Percentiles rank a stretch among this genome's conserved stretches.
These are phyloP conservation scores for Phaffomyces antillensis DNA, from an alignment of 805 yeast genomes.

Conservation along the genomic window DNA sequence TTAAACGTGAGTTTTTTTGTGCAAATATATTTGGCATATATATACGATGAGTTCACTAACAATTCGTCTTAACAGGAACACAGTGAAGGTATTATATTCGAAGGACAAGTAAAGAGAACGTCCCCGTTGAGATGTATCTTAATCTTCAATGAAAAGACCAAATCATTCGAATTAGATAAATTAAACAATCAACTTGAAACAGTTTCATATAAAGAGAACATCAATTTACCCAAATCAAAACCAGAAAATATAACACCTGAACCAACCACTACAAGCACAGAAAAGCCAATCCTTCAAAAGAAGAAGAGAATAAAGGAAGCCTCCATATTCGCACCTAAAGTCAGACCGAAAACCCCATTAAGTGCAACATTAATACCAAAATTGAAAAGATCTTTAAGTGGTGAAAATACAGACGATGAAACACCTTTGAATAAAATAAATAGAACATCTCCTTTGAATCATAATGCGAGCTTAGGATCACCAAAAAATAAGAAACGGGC, in stretches of 20 bases:
- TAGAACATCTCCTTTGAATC: too few relatives aligned
- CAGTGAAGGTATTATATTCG: constrained; percentile 8
- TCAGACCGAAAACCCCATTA: constrained; percentile 15
- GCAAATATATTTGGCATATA: background rate
- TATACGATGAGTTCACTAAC: background rate
- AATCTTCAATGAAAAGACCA: constrained; percentile 12
- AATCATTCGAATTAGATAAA: constrained; percentile 13
- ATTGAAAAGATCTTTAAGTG: background rate
- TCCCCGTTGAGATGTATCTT: constrained; percentile 19
- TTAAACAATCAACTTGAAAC: constrained; percentile 13
- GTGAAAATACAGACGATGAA: constrained; percentile 10
- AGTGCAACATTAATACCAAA: constrained; percentile 8
- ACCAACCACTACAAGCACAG: background rate
- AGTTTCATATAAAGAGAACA: background rate
- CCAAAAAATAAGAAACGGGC: background rate
- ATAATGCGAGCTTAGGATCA: background rate
- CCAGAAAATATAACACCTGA: background rate
- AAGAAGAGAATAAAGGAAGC: constrained; percentile 15
- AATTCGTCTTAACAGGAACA: background rate
- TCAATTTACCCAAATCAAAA: background rate
- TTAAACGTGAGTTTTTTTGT: constrained; percentile 9
- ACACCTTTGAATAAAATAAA: constrained; percentile 4
- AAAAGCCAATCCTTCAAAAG: constrained; percentile 1
- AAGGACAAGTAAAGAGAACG: constrained; percentile 9
- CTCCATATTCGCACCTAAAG: constrained; percentile 21